Evolutionary conservation across 2,329 filamentous ascomycete species (phyloP).

Genomic region (Tolypocladium capitatum): DNA sequence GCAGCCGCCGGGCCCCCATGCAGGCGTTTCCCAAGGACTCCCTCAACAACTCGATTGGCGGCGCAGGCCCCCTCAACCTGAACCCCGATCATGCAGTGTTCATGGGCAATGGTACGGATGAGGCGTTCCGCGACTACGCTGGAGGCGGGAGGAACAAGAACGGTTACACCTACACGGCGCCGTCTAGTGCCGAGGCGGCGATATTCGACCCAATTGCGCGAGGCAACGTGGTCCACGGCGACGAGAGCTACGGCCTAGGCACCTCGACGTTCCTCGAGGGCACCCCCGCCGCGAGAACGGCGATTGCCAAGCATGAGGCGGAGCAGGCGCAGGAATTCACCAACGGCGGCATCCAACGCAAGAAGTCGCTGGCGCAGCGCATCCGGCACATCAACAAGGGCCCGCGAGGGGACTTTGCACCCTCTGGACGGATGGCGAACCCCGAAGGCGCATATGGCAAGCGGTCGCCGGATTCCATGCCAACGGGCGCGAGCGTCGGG

Average conservation of each 20-base stretch:
- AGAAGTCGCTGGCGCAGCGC: constrained; percentile 89
- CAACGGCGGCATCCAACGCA: constrained; percentile 58
- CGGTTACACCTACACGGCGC: constrained; percentile 6
- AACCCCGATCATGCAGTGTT: constrained; percentile 78
- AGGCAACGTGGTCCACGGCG: constrained; percentile 66
- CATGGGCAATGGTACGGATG: constrained; percentile 65
- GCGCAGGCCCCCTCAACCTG: constrained; percentile 69
- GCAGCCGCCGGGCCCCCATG: constrained; percentile 77
- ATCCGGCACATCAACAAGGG: constrained; percentile 71
- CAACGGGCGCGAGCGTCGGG: constrained; percentile 17
- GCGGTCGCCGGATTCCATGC: constrained; percentile 25
- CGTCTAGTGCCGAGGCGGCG: constrained; percentile 25
- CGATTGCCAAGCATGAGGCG: constrained; percentile 62
- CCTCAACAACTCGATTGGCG: constrained; percentile 82
- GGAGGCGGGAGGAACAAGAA: constrained; percentile 20
- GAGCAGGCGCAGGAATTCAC: constrained; percentile 49
- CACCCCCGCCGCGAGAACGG: constrained; percentile 69
- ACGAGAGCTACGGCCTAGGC: constrained; percentile 71
- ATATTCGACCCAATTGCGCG: constrained; percentile 58
- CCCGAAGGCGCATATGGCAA: constrained; percentile 35
- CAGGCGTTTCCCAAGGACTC: constrained; percentile 90
- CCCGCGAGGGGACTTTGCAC: constrained; percentile 40
- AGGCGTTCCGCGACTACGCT: constrained; percentile 75
- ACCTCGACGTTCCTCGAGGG: constrained; percentile 95
- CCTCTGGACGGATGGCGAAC: constrained; percentile 45